Conservation (phyloP, 164 flowering plant species). For the Magnolia officinalis region DNA sequence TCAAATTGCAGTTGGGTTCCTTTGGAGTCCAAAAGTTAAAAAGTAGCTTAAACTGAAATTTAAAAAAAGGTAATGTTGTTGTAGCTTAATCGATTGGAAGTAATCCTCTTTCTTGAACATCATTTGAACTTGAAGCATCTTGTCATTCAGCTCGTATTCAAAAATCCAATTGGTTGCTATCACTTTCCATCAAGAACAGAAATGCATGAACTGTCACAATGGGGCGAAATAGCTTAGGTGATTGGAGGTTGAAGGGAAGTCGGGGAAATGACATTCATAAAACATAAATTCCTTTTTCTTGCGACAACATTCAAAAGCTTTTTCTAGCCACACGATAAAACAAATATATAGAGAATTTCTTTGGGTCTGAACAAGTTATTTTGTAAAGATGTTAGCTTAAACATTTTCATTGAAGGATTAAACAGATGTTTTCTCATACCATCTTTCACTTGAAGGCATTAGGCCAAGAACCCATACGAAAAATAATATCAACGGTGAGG, state of each 20-base stretch:
- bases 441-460: not conserved
- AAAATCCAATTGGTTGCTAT: not conserved
- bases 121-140: not conserved
- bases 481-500: not conserved
- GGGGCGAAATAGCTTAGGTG: not conserved
- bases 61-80: too few relatives aligned
- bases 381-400: too few relatives aligned
- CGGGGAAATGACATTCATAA: not conserved
- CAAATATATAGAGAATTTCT: not conserved
- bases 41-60: too few relatives aligned
- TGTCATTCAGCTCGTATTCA: not conserved
- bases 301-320: not conserved
- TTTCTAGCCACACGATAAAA: not conserved
- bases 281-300: not conserved
- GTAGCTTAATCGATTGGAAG: too few relatives aligned
- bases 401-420: not conserved
- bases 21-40: too few relatives aligned
- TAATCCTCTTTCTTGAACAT: too few relatives aligned
- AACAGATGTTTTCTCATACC: not conserved
- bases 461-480: not conserved
- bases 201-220: not conserved
- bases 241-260: not conserved
- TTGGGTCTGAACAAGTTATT: not conserved
- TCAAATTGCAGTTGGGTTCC: too few relatives aligned
- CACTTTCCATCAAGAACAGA: not conserved